phyloP scores from a whole-genome alignment of 2,329 filamentous ascomycete species.

The Claviceps cyperi region DNA sequence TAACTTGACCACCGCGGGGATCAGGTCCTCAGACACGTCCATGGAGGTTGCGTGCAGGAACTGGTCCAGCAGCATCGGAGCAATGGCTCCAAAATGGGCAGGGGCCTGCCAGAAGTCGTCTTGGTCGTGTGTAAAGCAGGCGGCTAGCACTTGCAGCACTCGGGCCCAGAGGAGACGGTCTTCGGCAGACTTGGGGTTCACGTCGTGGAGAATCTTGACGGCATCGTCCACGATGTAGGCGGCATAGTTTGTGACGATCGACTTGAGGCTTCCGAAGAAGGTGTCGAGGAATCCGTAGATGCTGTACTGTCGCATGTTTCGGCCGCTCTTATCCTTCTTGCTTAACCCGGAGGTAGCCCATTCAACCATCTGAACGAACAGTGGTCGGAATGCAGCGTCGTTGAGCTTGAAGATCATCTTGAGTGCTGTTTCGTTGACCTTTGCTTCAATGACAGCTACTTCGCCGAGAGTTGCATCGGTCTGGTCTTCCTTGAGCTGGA shows the following conservation, averaged over 20 bases:
- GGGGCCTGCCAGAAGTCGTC: constrained; percentile 95
- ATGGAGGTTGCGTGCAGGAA: constrained; percentile 34
- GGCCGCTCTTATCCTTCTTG: constrained; percentile 45
- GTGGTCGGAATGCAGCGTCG: constrained; percentile 79
- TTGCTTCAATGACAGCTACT: constrained; percentile 46
- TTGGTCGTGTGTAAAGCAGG: constrained; percentile 76
- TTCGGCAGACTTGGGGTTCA: constrained; percentile 32
- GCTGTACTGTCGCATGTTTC: constrained; percentile 51
- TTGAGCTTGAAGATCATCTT: constrained; percentile 96
- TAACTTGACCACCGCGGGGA: constrained; percentile 66
- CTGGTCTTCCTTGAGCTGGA: constrained; percentile 32
- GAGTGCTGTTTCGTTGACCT: constrained; percentile 56
- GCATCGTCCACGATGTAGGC: constrained; percentile 70
- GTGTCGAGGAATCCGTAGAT: constrained; percentile 67
- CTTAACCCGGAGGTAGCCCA: constrained; percentile 53
- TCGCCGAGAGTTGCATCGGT: constrained; percentile 29
- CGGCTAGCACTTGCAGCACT: constrained; percentile 56
- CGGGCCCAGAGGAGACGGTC: constrained; percentile 50
- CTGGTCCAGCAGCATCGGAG: constrained; percentile 54
- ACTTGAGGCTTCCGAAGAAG: constrained; percentile 80
- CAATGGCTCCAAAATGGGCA: constrained; percentile 64
- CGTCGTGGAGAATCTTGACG: constrained; percentile 42
- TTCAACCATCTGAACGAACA: constrained; percentile 76
- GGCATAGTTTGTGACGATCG: constrained; percentile 85
- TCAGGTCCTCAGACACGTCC: constrained; percentile 37